Evolutionary conservation across 345 rosid species (phyloP).

Genomic region (Hevea brasiliensis): DNA sequence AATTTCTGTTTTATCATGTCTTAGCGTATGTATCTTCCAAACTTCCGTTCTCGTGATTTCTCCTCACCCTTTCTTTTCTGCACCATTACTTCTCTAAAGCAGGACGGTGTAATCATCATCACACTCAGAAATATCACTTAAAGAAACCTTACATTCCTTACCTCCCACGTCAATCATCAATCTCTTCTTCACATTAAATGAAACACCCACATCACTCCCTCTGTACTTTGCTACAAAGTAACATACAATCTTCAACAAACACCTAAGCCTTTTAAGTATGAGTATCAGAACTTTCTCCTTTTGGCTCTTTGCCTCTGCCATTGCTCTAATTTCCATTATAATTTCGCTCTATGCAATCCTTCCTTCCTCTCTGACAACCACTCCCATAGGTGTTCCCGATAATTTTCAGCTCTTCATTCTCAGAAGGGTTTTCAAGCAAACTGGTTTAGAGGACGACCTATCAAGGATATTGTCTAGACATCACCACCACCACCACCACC

Average conservation of each 20-base stretch:
- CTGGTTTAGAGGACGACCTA: conserved; percentile 13
- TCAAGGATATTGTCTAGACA: conserved; percentile 17
- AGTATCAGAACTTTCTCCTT: conserved; percentile 31
- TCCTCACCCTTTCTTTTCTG: not conserved
- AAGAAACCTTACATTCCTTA: conserved; percentile 32
- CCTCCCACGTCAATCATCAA: conserved; percentile 43
- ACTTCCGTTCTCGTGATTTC: not conserved
- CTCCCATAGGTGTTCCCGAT: not conserved
- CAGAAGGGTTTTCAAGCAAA: conserved; percentile 14
- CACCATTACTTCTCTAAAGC: conserved; percentile 1
- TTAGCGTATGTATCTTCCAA: conserved; percentile 12
- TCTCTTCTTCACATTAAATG: not conserved
- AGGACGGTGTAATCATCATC: conserved; percentile 9
- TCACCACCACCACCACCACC: conserved; percentile 25
- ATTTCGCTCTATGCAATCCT: conserved; percentile 26
- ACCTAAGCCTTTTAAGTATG: conserved; percentile 18
- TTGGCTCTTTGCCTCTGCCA: conserved; percentile 38
- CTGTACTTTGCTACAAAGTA: not conserved
- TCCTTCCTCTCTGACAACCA: not conserved
- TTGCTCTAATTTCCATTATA: conserved; percentile 38
- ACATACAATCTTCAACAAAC: not conserved
- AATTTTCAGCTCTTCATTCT: conserved; percentile 9
- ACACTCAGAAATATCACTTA: not conserved
- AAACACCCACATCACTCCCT: not conserved
- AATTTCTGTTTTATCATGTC: not conserved